Conservation (phyloP, 441 rosid genomes). For the Aquilaria agallochum region DNA sequence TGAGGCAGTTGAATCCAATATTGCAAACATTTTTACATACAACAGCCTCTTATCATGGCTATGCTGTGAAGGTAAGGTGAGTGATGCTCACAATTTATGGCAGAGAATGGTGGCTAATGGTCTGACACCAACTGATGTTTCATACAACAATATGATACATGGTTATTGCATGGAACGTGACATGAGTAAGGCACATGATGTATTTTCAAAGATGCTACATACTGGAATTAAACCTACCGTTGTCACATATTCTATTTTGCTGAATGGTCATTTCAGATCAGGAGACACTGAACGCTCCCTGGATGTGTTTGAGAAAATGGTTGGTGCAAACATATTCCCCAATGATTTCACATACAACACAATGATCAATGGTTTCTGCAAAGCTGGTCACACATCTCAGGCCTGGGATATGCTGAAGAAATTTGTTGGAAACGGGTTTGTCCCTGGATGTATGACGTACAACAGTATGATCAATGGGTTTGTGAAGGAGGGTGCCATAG, state of each 20-base stretch:
- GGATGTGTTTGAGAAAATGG: conserved; percentile 47
- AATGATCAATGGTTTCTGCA: conserved; percentile 56
- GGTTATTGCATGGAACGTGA: conserved; percentile 43
- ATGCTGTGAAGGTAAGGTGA: conserved; percentile 42
- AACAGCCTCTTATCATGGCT: conserved; percentile 43
- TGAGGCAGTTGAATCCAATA: conserved; percentile 40
- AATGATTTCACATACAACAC: conserved; percentile 51
- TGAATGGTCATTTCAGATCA: conserved; percentile 58
- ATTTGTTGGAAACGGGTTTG: conserved; percentile 33
- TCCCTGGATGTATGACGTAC: conserved; percentile 46
- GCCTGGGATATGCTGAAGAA: conserved; percentile 43
- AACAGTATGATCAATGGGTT: conserved; percentile 63
- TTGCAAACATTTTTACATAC: conserved; percentile 44
- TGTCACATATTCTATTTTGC: conserved; percentile 53
- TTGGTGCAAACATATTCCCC: conserved; percentile 35
- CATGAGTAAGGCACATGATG: conserved; percentile 40
- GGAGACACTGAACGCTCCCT: conserved; percentile 40
- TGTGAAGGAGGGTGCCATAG: conserved; percentile 40
- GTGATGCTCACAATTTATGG: conserved; percentile 50
- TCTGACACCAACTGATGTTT: conserved; percentile 38
- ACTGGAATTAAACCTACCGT: conserved; percentile 48
- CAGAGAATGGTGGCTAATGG: conserved; percentile 46
- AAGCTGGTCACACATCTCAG: conserved; percentile 47
- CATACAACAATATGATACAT: conserved; percentile 62
- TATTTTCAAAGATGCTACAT: conserved; percentile 35